phyloP scores from a whole-genome alignment of 2,329 filamentous ascomycete genomes.

The Lanzia echinophila region DNA sequence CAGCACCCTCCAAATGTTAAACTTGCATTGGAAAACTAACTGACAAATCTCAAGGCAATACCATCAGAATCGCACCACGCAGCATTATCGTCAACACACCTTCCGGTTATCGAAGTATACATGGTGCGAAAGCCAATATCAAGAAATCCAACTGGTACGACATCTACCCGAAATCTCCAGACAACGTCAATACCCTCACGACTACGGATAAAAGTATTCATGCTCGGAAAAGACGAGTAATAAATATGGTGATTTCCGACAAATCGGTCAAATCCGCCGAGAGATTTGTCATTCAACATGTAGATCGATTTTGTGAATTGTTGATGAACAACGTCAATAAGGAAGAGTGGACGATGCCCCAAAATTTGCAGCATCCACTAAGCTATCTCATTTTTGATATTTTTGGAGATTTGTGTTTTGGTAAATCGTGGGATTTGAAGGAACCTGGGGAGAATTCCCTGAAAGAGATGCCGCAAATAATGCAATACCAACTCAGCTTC shows the following conservation, averaged over 20 bases:
- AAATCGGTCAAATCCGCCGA: conserved; percentile 28
- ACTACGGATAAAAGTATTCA: conserved; percentile 61
- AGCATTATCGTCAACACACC: conserved; percentile 70
- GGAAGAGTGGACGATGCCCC: conserved; percentile 44
- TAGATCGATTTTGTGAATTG: conserved; percentile 55
- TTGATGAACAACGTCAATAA: conserved; percentile 39
- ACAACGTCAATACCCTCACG: conserved; percentile 65
- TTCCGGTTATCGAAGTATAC: conserved; percentile 59
- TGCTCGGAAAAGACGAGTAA: conserved; percentile 55
- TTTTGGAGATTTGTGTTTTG: conserved; percentile 45
- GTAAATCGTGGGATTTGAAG: conserved; percentile 45
- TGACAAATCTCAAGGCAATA: conserved; percentile 41
- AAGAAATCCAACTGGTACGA: conserved; percentile 68
- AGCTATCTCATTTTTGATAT: conserved; percentile 42
- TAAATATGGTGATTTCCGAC: conserved; percentile 59
- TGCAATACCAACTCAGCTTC: conserved; percentile 62
- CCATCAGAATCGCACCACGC: conserved; percentile 72
- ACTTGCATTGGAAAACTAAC: not conserved
- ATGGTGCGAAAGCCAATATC: conserved; percentile 57
- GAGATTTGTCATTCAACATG: conserved; percentile 26
- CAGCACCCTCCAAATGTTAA: no score
- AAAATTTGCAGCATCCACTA: conserved; percentile 49
- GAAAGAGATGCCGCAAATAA: conserved; percentile 61
- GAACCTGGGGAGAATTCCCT: conserved; percentile 48
- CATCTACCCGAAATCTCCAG: conserved; percentile 59